Conservation (phyloP, 139 green algal species). For the Chlamydomonas schloesseri region DNA sequence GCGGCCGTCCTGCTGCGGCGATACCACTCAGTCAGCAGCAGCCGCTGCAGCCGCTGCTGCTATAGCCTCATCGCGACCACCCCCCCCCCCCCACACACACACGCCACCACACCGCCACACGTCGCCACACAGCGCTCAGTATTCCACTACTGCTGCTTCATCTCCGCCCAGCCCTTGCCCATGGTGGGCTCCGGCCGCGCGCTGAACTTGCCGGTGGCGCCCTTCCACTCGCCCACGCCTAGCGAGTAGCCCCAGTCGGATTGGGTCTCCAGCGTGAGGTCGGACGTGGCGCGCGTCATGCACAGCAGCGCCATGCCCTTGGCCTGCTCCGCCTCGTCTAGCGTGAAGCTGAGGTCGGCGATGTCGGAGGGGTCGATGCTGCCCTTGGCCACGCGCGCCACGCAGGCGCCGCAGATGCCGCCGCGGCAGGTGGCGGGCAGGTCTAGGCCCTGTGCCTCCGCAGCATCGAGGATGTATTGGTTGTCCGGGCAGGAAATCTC, state of each 20-base stretch:
- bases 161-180: constrained; percentile 62
- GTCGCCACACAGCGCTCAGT: too few species aligned
- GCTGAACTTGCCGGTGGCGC: constrained; percentile 80
- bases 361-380: constrained; percentile 89
- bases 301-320: constrained; percentile 91
- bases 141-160: neutral
- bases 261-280: constrained; percentile 90
- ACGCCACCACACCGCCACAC: too few species aligned
- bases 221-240: constrained; percentile 89
- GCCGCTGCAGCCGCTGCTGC: too few species aligned
- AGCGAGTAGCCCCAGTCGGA: constrained; percentile 93
- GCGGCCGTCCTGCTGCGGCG: too few species aligned
- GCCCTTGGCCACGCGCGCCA: constrained; percentile 80
- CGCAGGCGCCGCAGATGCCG: constrained; percentile 88
- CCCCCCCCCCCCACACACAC: too few species aligned
- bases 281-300: constrained; percentile 85
- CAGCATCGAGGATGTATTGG: constrained; percentile 93
- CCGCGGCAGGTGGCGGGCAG: constrained; percentile 91
- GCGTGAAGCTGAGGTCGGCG: constrained; percentile 87
- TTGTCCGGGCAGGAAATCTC: constrained; percentile 74
- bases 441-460: constrained; percentile 86
- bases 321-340: constrained; percentile 85
- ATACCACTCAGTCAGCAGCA: too few species aligned
- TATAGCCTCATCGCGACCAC: too few species aligned
- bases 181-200: constrained; percentile 68